Base-by-base conservation (phyloP, 192 early-diverging fungal species). In the Coemansia sp. region DNA sequence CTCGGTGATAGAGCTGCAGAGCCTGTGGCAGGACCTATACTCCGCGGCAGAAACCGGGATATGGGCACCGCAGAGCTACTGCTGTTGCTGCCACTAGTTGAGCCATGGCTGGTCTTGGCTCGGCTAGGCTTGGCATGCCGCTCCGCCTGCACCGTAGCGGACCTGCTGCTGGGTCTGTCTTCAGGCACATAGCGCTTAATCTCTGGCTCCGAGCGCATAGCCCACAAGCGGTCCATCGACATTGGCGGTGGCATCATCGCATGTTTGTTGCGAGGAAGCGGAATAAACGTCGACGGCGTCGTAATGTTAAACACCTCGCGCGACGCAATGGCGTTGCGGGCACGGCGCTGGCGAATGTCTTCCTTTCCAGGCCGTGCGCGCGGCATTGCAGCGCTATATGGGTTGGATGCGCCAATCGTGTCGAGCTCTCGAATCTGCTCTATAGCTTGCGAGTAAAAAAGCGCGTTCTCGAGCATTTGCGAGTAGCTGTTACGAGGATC, bases 361-460 rank as follows among this genome's bases (percentile, higher is more conserved):
- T 79, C 70, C 57, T 79, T 79, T 2, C 71, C 76, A 6, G 76
- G 76, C 9, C 76, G 54, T 10, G 66, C 60, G 19, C 71, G 70
- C 9, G 71, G 76, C 38, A 67, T 54, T 8, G 67, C 63, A 10
- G 61, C 64, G 7, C 61, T 52, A 27, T 65, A 69, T 1, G 75
- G 62, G 41, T 67, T 56, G 17, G 60, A 55, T 5, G 69, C 58
- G 22, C 60, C 65, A 5, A 60, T 53, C 4, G 54, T 65, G 51
- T 79, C 76, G 12, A 52, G 55, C 17, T 73, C 67, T 27, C 67
- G 63, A 53, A 79, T 73, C 67, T 79, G 67, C 53, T 67, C 57
- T 4, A 79, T 66, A 1, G 76, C 71, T 45, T 73, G 70, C 64
- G 76, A 79, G 56, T 79, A 79, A 43, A 79, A 79, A 41, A 79